phyloP scores from a whole-genome alignment of 768 basidiomycete genomes.

The Pulveroboletus ravenelii region DNA sequence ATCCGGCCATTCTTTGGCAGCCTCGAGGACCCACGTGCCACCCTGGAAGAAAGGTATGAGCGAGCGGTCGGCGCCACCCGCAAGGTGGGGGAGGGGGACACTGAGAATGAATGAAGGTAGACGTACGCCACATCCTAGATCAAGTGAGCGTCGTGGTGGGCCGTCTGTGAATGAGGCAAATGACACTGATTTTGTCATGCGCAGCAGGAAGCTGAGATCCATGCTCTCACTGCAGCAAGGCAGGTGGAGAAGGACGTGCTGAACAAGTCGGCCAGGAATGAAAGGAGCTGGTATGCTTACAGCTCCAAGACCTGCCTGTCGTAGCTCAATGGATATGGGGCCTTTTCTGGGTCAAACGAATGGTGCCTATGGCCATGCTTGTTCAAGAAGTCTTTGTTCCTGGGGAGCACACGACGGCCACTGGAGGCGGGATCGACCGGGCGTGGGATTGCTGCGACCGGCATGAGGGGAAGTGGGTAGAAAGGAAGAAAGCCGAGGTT shows the following conservation, averaged over 20 bases:
- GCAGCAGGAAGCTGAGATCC: slow-evolving; percentile 46
- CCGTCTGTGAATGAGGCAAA: slow-evolving; percentile 51
- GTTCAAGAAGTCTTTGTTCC: slow-evolving; percentile 51
- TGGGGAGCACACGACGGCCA: slow-evolving; percentile 30
- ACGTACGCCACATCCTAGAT: slow-evolving; percentile 68
- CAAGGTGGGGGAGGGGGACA: background rate
- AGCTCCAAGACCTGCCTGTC: slow-evolving; percentile 62
- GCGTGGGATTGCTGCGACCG: slow-evolving; percentile 15
- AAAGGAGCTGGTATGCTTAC: slow-evolving; percentile 38
- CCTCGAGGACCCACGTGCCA: slow-evolving; percentile 68
- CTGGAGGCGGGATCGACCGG: slow-evolving; percentile 18
- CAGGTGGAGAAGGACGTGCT: background rate
- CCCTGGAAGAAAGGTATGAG: slow-evolving; percentile 35
- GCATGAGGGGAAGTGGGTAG: slow-evolving; percentile 22
- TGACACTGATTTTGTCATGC: slow-evolving; percentile 51
- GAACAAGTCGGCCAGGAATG: background rate
- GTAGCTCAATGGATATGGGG: slow-evolving; percentile 74
- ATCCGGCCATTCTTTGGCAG: slow-evolving; percentile 65
- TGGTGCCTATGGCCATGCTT: slow-evolving; percentile 66
- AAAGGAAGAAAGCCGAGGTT: slow-evolving; percentile 9
- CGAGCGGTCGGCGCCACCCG: background rate
- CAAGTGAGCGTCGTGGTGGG: slow-evolving; percentile 51
- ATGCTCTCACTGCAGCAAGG: slow-evolving; percentile 44
- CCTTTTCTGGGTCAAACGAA: slow-evolving; percentile 67
- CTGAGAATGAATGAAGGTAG: slow-evolving; percentile 18